A percentile compares a stretch with the other conserved stretches of the same genome.
Evolutionary conservation across 169 alveolate species (phyloP).

Genomic region (Eimeria falciformis): DNA sequence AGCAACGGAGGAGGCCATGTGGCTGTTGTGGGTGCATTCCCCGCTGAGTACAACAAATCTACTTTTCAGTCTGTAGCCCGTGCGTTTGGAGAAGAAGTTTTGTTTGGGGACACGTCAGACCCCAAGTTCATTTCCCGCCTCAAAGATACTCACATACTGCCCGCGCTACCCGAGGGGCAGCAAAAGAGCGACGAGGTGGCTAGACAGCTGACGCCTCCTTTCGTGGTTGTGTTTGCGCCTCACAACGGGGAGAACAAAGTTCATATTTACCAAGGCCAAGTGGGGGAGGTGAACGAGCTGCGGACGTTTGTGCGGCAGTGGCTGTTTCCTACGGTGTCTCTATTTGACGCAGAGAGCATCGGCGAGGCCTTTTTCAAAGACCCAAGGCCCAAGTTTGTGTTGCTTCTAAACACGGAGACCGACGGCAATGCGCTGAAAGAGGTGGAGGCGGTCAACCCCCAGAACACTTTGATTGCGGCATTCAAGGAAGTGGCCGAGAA

Average conservation of each 20-base stretch:
- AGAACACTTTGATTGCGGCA: slow-evolving; percentile 62
- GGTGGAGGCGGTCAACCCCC: background rate
- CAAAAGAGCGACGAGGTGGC: slow-evolving; percentile 6
- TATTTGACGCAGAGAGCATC: slow-evolving; percentile 60
- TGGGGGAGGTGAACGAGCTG: slow-evolving; percentile 54
- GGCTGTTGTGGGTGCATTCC: slow-evolving; percentile 63
- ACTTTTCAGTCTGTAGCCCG: slow-evolving; percentile 72
- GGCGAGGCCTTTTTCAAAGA: slow-evolving; percentile 62
- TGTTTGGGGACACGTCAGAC: slow-evolving; percentile 62
- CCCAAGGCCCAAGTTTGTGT: slow-evolving; percentile 59
- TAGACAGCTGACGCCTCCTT: slow-evolving; percentile 51
- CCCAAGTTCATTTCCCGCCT: slow-evolving; percentile 43
- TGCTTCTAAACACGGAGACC: slow-evolving; percentile 38
- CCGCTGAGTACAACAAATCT: slow-evolving; percentile 22
- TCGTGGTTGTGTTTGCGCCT: slow-evolving; percentile 59
- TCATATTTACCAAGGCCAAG: slow-evolving; percentile 65
- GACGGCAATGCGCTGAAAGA: slow-evolving; percentile 8
- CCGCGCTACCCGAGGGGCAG: slow-evolving; percentile 33
- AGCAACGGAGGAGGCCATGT: slow-evolving; percentile 52
- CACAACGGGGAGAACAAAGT: slow-evolving; percentile 50
- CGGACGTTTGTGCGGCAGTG: slow-evolving; percentile 50
- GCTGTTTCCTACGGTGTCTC: slow-evolving; percentile 68
- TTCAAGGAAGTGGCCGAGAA: slow-evolving; percentile 33
- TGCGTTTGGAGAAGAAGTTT: slow-evolving; percentile 71
- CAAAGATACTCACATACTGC: slow-evolving; percentile 43